Percentiles rank a stretch among this genome's conserved stretches.
phyloP scores from a whole-genome alignment of 2,329 filamentous ascomycete species.

The Onygenales sp. region DNA sequence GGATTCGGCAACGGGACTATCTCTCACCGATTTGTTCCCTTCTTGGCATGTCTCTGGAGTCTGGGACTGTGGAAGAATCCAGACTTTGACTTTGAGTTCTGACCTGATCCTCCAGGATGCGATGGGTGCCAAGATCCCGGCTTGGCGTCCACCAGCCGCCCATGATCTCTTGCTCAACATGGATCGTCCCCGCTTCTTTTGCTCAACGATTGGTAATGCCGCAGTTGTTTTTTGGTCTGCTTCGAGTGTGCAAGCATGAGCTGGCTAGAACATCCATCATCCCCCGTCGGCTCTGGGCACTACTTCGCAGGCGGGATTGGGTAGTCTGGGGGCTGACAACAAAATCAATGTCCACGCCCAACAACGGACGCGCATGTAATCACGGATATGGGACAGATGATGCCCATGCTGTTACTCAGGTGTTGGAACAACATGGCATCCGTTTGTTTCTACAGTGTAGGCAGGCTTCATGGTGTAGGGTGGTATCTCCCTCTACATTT shows the following conservation, averaged over 20 bases:
- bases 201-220: neutral
- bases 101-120: too few species aligned
- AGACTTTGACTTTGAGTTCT: too few species aligned
- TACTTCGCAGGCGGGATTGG: constrained; percentile 8
- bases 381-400: constrained; percentile 16
- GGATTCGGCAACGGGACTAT: too few species aligned
- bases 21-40: too few species aligned
- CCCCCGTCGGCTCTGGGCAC: constrained; percentile 7
- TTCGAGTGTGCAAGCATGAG: constrained; percentile 9
- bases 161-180: too few species aligned
- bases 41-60: too few species aligned
- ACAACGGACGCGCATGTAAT: constrained; percentile 10
- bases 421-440: constrained; percentile 19
- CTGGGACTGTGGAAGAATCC: too few species aligned
- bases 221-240: constrained; percentile 4
- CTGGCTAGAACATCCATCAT: constrained; percentile 9
- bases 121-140: too few species aligned
- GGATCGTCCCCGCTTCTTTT: too few species aligned
- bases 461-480: constrained; percentile 18
- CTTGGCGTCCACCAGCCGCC: too few species aligned
- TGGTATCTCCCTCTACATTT: constrained; percentile 3
- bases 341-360: constrained; percentile 10
- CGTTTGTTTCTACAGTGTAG: constrained; percentile 21
- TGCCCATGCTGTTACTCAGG: constrained; percentile 18
- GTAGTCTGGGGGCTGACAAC: constrained; percentile 5